Percentiles rank a stretch among this genome's conserved stretches.
Evolutionary conservation across 2,329 filamentous ascomycete species (phyloP).

Genomic region (Phoma sp.): DNA sequence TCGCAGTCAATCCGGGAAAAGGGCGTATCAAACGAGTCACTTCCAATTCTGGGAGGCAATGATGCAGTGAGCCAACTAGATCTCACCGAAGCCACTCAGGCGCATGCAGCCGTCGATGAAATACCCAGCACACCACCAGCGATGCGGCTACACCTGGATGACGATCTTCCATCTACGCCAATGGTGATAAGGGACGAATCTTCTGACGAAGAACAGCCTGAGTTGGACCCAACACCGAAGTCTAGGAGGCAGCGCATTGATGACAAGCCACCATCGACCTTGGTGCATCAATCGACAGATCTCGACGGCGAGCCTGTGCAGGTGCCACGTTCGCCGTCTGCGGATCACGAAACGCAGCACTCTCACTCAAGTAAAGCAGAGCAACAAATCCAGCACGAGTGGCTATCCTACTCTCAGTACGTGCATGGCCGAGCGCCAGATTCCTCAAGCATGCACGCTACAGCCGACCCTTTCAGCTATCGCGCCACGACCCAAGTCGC

Average conservation of each 20-base stretch:
- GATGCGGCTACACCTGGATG: constrained; percentile 12
- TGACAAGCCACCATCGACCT: constrained; percentile 1
- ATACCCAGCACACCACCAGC: constrained; percentile 22
- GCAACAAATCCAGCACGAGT: constrained; percentile 40
- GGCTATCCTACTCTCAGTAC: constrained; percentile 42
- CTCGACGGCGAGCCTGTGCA: constrained; percentile 29
- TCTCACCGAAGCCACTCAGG: background rate
- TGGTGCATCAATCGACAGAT: constrained; percentile 20
- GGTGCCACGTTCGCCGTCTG: constrained; percentile 30
- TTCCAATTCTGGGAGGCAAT: background rate
- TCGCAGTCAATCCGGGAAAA: constrained; percentile 11
- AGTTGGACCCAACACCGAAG: constrained; percentile 9
- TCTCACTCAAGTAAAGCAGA: constrained; percentile 44
- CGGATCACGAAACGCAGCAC: constrained; percentile 29
- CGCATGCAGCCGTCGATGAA: constrained; percentile 1
- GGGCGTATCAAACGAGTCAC: background rate
- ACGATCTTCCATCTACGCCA: constrained; percentile 32
- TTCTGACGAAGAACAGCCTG: constrained; percentile 25
- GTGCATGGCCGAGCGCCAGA: constrained; percentile 17
- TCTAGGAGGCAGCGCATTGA: constrained; percentile 1
- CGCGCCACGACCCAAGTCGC: constrained; percentile 25
- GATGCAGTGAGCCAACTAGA: constrained; percentile 3
- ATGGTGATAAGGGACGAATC: constrained; percentile 34
- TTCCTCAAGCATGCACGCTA: constrained; percentile 39
- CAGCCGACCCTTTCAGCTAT: constrained; percentile 36